Evolutionary conservation across 768 basidiomycete species (phyloP).

Genomic region (Naganishia friedmannii): DNA sequence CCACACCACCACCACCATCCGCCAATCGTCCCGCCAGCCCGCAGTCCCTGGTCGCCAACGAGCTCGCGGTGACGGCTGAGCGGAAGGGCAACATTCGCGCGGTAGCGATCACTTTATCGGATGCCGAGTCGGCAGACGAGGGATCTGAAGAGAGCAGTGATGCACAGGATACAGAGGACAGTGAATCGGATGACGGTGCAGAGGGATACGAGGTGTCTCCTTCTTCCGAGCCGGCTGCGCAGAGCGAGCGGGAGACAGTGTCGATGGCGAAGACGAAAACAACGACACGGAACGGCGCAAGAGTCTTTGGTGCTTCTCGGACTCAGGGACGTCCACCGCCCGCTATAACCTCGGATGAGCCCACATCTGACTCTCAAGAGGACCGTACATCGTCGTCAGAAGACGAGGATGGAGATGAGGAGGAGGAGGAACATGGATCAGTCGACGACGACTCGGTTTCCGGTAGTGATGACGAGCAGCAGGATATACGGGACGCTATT

Average conservation of each 20-base stretch:
- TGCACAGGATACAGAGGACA: background rate
- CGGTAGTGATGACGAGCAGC: background rate
- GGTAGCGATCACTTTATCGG: slow-evolving; percentile 9
- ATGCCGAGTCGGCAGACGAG: background rate
- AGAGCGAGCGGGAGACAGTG: background rate
- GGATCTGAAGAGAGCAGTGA: background rate
- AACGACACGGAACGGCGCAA: background rate
- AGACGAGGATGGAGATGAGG: slow-evolving; percentile 29
- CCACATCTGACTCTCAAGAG: background rate
- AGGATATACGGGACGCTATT: background rate
- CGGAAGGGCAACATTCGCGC: background rate
- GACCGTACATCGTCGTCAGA: background rate
- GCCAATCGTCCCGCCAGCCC: no score
- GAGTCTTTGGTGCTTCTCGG: slow-evolving; percentile 5
- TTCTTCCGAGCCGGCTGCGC: background rate
- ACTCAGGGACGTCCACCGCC: no score
- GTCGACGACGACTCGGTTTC: background rate
- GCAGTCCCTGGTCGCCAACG: background rate
- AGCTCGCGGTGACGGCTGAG: background rate
- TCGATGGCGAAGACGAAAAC: no score
- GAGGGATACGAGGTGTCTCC: background rate
- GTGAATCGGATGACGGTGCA: background rate
- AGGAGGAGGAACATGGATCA: slow-evolving; percentile 29
- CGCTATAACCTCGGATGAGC: background rate
- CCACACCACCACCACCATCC: no score